These are phyloP conservation scores for Claviceps sp. DNA, from an alignment of 2,329 filamentous ascomycete species.

Conservation along the genomic window DNA sequence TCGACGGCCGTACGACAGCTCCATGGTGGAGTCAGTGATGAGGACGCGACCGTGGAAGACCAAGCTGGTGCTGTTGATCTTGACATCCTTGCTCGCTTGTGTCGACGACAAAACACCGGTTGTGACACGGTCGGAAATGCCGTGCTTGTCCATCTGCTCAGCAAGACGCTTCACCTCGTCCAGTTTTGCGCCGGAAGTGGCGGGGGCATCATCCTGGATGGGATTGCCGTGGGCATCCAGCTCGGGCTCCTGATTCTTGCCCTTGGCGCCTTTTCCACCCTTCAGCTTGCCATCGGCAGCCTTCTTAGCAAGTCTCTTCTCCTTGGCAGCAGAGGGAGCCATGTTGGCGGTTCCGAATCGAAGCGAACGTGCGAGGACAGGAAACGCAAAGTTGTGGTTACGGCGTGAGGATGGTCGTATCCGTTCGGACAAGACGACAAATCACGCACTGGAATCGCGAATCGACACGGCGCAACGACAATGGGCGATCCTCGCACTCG, in stretches of 20 bases:
- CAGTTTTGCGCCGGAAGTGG: constrained; percentile 58
- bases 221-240: constrained; percentile 50
- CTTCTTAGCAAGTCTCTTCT: constrained; percentile 60
- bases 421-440: background rate
- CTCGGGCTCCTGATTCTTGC: constrained; percentile 57
- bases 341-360: constrained; percentile 29
- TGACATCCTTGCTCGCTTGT: constrained; percentile 78
- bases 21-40: constrained; percentile 84
- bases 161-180: constrained; percentile 77
- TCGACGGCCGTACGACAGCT: constrained; percentile 81
- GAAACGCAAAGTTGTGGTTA: constrained; percentile 1
- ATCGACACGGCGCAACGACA: background rate
- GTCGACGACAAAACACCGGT: constrained; percentile 90
- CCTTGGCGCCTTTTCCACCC: constrained; percentile 54
- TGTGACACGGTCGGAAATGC: constrained; percentile 93
- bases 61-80: constrained; percentile 84
- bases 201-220: constrained; percentile 47
- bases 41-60: constrained; percentile 98
- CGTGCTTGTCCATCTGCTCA: constrained; percentile 89
- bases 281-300: constrained; percentile 66
- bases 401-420: background rate
- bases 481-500: background rate
- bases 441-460: background rate
- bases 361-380: constrained; percentile 5
- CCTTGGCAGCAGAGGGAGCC: constrained; percentile 57